These are phyloP conservation scores for Daldinia sp. DNA, from an alignment of 2,329 filamentous ascomycete genomes.

Conservation along the genomic window DNA sequence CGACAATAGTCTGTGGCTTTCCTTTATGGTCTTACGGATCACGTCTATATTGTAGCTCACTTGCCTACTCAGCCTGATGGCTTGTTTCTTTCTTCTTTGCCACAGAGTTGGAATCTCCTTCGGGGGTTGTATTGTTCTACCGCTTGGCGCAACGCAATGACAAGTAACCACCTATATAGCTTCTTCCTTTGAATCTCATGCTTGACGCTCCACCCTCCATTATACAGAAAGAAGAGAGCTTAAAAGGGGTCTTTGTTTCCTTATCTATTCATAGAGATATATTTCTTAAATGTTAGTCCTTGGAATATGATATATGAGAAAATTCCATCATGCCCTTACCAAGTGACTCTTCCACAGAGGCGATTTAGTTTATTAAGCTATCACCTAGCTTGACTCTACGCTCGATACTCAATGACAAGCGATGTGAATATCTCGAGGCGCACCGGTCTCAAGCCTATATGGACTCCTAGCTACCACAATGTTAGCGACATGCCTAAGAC, in stretches of 20 bases:
- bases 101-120: conserved; percentile 21
- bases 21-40: conserved; percentile 31
- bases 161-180: background rate
- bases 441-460: conserved; percentile 54
- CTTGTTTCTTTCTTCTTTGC: conserved; percentile 19
- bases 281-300: conserved; percentile 24
- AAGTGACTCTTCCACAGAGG: background rate
- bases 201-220: conserved; percentile 33
- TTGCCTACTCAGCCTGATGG: background rate
- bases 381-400: conserved; percentile 7
- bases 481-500: conserved; percentile 44
- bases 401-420: conserved; percentile 44
- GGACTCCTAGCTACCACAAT: conserved; percentile 51
- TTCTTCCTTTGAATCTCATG: conserved; percentile 41
- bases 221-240: conserved; percentile 33
- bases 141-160: conserved; percentile 13
- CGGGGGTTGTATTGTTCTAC: conserved; percentile 22
- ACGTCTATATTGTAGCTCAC: conserved; percentile 13
- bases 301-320: background rate
- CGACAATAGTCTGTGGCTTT: conserved; percentile 12
- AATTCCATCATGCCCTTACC: background rate
- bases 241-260: conserved; percentile 30
- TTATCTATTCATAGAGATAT: conserved; percentile 41
- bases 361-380: conserved; percentile 18
- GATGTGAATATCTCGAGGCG: conserved; percentile 50